Evolutionary conservation across 306 rosid species (phyloP).

Genomic region (Rubus parviflorus): DNA sequence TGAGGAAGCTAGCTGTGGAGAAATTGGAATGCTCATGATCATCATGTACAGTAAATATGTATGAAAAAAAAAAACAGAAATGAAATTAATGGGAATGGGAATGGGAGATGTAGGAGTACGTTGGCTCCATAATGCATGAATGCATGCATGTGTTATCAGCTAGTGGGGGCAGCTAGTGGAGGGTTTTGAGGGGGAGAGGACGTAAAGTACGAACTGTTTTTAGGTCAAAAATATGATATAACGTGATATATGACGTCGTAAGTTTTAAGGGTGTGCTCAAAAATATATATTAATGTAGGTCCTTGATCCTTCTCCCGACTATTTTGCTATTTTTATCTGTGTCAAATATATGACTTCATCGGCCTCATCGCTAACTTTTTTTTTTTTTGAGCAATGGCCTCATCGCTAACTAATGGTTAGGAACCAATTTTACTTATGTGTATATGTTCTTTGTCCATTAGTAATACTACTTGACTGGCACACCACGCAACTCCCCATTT

Average conservation of each 20-base stretch:
- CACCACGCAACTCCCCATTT: no score
- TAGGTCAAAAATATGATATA: no score
- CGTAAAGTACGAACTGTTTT: not conserved
- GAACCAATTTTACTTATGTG: not conserved
- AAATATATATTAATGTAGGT: not conserved
- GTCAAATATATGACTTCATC: constrained; percentile 8
- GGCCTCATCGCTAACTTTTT: constrained; percentile 4
- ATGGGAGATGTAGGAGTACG: no score
- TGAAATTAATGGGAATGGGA: not conserved
- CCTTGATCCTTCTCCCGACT: not conserved
- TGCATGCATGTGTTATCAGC: no score
- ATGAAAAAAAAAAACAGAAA: not conserved
- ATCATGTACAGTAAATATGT: not conserved
- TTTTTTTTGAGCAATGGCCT: no score
- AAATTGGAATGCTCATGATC: not conserved
- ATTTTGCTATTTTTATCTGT: not conserved
- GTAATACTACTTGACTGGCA: no score
- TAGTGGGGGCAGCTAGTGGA: not conserved
- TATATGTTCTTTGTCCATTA: no score
- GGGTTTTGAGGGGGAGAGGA: not conserved
- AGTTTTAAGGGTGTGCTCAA: not conserved
- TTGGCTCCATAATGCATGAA: no score
- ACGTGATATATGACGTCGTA: not conserved
- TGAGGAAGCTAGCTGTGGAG: not conserved
- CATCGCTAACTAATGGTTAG: constrained; percentile 8